phyloP scores from a whole-genome alignment of 148 eudicot genomes.

The Silene uniflora region DNA sequence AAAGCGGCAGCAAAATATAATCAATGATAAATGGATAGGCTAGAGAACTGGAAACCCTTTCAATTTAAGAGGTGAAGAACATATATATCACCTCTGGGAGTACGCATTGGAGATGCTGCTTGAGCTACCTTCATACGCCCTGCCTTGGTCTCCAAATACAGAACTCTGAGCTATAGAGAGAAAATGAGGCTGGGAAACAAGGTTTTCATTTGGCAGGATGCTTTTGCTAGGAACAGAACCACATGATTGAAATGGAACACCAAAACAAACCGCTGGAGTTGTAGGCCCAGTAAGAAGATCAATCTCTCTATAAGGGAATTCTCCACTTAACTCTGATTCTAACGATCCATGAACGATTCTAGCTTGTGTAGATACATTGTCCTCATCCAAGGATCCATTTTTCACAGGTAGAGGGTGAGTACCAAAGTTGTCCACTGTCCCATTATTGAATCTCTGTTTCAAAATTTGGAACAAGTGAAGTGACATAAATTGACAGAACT shows the following conservation, averaged over 20 bases:
- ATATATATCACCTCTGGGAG: constrained; percentile 63
- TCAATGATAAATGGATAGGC: neutral
- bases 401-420: constrained; percentile 48
- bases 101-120: constrained; percentile 52
- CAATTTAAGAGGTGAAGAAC: neutral
- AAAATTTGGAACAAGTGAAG: constrained; percentile 13
- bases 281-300: constrained; percentile 37
- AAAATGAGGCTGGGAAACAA: constrained; percentile 39
- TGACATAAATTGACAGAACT: neutral
- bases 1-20: neutral
- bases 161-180: constrained; percentile 39
- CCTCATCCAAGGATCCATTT: constrained; percentile 52
- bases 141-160: constrained; percentile 37
- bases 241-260: constrained; percentile 37
- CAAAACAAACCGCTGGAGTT: constrained; percentile 34
- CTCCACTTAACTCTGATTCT: constrained; percentile 46
- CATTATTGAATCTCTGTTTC: constrained; percentile 61
- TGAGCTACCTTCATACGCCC: constrained; percentile 41
- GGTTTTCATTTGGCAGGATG: constrained; percentile 37
- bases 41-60: neutral
- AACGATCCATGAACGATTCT: constrained; percentile 39
- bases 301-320: constrained; percentile 34
- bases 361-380: constrained; percentile 39
- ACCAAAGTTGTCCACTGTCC: constrained; percentile 49
- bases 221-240: constrained; percentile 37